Evolutionary conservation across 371 early-diverging fungal genomes (phyloP).

Genomic region (Mortierella sp.): DNA sequence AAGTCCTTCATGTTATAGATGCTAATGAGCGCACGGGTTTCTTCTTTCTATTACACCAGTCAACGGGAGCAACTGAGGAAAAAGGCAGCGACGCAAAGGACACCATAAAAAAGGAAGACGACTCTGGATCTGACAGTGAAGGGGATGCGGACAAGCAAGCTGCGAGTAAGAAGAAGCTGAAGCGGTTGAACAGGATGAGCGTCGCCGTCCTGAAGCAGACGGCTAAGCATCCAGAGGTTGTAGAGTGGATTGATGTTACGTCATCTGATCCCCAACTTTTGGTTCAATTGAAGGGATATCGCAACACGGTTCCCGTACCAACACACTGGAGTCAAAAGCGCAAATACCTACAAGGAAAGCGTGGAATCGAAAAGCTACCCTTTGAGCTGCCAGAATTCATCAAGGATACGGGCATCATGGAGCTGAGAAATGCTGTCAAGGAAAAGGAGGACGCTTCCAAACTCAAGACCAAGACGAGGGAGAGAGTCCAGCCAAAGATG

Average conservation of each 20-base stretch:
- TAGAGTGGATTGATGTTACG: constrained; percentile 97
- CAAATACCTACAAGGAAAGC: constrained; percentile 95
- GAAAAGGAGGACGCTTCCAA: constrained; percentile 87
- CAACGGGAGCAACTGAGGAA: constrained; percentile 23
- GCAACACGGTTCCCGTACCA: constrained; percentile 97
- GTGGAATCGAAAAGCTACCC: constrained; percentile 95
- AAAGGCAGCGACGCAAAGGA: constrained; percentile 25
- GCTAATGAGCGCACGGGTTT: too few relatives aligned
- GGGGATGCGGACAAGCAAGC: constrained; percentile 57
- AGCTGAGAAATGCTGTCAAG: constrained; percentile 90
- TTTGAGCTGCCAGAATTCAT: constrained; percentile 98
- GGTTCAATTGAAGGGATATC: constrained; percentile 88
- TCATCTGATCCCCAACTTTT: constrained; percentile 91
- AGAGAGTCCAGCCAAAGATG: constrained; percentile 94
- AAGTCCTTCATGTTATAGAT: too few relatives aligned
- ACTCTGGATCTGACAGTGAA: constrained; percentile 52
- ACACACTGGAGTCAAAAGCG: constrained; percentile 96
- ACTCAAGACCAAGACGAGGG: constrained; percentile 88
- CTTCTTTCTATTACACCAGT: not conserved
- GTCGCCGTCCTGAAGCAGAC: constrained; percentile 95
- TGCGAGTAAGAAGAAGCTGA: constrained; percentile 69
- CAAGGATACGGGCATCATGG: constrained; percentile 97
- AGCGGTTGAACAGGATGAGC: constrained; percentile 72
- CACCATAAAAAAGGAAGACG: constrained; percentile 31
- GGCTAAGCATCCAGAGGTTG: constrained; percentile 93